A percentile compares a stretch with the other conserved stretches of the same genome.
These are phyloP conservation scores for Penicillium expansum DNA, from an alignment of 2,329 filamentous ascomycete genomes.

Conservation along the genomic window DNA sequence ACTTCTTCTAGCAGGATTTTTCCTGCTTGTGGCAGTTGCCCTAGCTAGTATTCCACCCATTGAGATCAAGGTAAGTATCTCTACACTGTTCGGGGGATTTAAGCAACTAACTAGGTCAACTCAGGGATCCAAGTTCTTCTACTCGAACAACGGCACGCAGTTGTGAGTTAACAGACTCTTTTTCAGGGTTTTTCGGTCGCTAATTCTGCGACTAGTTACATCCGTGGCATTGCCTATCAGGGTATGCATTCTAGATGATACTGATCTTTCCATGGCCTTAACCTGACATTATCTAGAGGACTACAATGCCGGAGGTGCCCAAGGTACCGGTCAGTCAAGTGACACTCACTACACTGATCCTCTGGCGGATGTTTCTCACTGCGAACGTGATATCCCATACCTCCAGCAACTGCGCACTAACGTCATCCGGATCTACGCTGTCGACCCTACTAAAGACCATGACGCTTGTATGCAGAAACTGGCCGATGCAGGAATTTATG, in stretches of 20 bases:
- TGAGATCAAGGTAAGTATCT: slow-evolving; percentile 5
- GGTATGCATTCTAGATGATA: not conserved
- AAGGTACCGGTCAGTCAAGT: slow-evolving; percentile 34
- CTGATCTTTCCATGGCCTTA: no score
- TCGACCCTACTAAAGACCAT: slow-evolving; percentile 77
- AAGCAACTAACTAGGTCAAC: not conserved
- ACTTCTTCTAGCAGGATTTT: not conserved
- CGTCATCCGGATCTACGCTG: slow-evolving; percentile 87
- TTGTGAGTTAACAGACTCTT: not conserved
- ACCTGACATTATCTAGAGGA: slow-evolving; percentile 1
- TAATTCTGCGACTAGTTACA: not conserved
- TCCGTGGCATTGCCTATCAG: slow-evolving; percentile 8
- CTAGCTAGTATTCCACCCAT: slow-evolving; percentile 1
- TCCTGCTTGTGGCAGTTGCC: not conserved
- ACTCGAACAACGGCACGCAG: slow-evolving; percentile 2
- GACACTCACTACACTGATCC: slow-evolving; percentile 70
- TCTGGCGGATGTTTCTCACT: slow-evolving; percentile 65
- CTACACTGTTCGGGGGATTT: not conserved
- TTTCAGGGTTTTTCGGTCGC: not conserved
- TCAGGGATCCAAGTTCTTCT: slow-evolving; percentile 9
- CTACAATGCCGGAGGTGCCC: slow-evolving; percentile 2
- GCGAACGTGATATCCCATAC: slow-evolving; percentile 79
- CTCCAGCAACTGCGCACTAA: slow-evolving; percentile 78
- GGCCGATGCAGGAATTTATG: slow-evolving; percentile 82
- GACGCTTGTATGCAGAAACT: slow-evolving; percentile 77